These are phyloP conservation scores for Oryza australiensis DNA, from an alignment of 176 grass and related monocot genomes.

Conservation along the genomic window DNA sequence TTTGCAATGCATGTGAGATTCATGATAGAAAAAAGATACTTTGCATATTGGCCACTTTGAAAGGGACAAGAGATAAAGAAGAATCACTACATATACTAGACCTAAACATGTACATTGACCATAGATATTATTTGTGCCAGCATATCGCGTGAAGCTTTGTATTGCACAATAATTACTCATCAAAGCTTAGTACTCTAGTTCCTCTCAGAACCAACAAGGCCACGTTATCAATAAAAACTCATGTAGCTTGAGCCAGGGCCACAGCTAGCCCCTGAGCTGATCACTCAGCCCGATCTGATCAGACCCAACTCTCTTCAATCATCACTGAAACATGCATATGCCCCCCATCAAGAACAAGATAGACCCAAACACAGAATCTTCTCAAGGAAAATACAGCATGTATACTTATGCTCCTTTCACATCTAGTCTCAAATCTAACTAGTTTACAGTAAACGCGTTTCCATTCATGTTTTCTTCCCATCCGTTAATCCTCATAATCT, in stretches of 20 bases:
- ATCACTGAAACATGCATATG: slow-evolving; percentile 1
- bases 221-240: neutral
- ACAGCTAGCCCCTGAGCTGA: neutral
- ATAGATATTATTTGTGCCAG: neutral
- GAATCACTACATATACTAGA: neutral
- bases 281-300: neutral
- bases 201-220: neutral
- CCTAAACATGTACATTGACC: neutral
- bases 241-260: neutral
- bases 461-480: neutral
- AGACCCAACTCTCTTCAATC: neutral
- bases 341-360: neutral
- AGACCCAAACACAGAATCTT: neutral
- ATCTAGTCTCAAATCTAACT: neutral
- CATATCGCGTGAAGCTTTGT: neutral
- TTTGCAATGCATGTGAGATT: neutral
- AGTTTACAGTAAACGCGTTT: neutral
- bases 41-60: neutral
- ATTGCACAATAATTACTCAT: neutral
- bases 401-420: neutral
- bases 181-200: neutral
- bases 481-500: no score
- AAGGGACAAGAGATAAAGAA: neutral
- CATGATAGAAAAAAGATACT: neutral
- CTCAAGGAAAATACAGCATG: neutral